Conservation (phyloP, 768 basidiomycete genomes). For the Auriscalpium vulgare region DNA sequence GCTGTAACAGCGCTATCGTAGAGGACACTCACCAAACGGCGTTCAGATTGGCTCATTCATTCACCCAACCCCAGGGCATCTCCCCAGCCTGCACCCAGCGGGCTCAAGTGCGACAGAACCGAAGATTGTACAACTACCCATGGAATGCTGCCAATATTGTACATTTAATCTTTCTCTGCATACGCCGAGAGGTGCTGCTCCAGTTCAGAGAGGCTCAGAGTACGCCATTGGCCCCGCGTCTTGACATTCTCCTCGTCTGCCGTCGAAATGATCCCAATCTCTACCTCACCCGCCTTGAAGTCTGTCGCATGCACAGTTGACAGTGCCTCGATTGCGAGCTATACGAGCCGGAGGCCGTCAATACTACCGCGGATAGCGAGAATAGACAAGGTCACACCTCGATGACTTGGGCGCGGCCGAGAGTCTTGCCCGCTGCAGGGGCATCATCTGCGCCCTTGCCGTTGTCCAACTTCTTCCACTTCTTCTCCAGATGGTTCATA, state of each 20-base stretch:
- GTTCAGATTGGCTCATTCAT: too few relatives aligned
- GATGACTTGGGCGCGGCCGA: constrained; percentile 74
- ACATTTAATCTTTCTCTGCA: constrained; percentile 75
- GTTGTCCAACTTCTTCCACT: constrained; percentile 90
- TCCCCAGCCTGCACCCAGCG: too few relatives aligned
- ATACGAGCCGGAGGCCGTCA: too few relatives aligned
- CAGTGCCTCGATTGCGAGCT: constrained; percentile 94
- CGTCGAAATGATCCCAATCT: constrained; percentile 87
- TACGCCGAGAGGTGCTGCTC: constrained; percentile 78
- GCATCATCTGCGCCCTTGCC: constrained; percentile 77
- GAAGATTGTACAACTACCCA: not conserved
- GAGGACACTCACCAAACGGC: too few relatives aligned
- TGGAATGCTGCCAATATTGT: not conserved
- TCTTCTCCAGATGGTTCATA: constrained; percentile 97
- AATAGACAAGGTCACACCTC: constrained; percentile 50
- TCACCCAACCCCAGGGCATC: too few relatives aligned
- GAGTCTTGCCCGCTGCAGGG: constrained; percentile 60
- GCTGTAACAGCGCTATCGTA: not conserved
- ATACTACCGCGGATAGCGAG: not conserved
- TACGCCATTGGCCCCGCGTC: constrained; percentile 70
- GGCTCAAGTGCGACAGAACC: not conserved
- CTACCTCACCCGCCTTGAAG: constrained; percentile 92
- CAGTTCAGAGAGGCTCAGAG: constrained; percentile 69
- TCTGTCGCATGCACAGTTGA: constrained; percentile 93
- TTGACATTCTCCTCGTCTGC: constrained; percentile 66